phyloP scores from a whole-genome alignment of 495 filamentous ascomycete species.

The Annulohypoxylon moriforme region DNA sequence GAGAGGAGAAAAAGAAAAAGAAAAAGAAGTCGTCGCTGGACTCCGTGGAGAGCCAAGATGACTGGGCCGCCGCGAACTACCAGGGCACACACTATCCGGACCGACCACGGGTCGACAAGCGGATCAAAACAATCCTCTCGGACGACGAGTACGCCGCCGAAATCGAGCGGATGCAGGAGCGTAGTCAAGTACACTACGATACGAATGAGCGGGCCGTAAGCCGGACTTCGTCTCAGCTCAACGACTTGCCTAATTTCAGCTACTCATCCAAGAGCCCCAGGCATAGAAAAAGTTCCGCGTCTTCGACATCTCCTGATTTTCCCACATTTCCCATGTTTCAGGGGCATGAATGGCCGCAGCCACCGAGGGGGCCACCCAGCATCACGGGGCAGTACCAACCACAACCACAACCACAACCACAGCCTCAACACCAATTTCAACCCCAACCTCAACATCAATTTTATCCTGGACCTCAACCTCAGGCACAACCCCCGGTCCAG shows the following conservation, averaged over 20 bases:
- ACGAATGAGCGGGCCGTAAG: background rate
- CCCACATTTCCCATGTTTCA: background rate
- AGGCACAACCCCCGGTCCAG: background rate
- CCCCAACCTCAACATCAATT: background rate
- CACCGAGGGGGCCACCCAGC: background rate
- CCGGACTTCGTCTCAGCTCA: background rate
- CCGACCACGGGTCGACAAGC: conserved; percentile 35
- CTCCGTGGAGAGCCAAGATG: background rate
- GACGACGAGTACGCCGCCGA: conserved; percentile 27
- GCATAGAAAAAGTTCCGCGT: background rate
- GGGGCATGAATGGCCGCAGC: background rate
- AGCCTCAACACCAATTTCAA: background rate
- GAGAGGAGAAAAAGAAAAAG: conserved; percentile 19
- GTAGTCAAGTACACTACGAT: conserved; percentile 9
- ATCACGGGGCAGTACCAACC: background rate
- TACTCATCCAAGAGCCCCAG: conserved; percentile 23
- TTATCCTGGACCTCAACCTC: background rate
- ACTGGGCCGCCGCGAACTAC: conserved; percentile 29
- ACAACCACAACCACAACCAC: background rate
- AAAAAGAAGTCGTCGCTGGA: background rate
- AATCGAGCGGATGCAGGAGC: conserved; percentile 25
- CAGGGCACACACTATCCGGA: conserved; percentile 41
- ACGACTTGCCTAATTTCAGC: conserved; percentile 14
- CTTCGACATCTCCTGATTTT: background rate
- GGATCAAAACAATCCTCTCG: conserved; percentile 3